Evolutionary conservation across 495 filamentous ascomycete genomes (phyloP).

Genomic region (Pyrenula aspistea): DNA sequence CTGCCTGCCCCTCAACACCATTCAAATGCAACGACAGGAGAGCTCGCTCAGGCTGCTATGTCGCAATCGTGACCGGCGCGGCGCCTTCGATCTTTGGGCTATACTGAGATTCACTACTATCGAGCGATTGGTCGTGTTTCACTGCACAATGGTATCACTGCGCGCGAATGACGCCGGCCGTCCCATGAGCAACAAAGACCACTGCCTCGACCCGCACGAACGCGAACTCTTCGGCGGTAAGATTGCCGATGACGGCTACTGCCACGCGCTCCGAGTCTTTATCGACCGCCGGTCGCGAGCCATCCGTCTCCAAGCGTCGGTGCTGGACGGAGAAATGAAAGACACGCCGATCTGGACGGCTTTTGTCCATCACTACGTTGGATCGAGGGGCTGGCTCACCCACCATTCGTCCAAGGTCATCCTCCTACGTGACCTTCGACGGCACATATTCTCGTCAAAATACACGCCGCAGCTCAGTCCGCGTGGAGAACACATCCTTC

Average conservation of each 20-base stretch:
- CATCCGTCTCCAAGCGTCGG: slow-evolving; percentile 42
- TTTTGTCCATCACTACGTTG: slow-evolving; percentile 53
- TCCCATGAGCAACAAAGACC: slow-evolving; percentile 41
- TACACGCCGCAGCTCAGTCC: slow-evolving; percentile 32
- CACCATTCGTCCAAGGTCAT: slow-evolving; percentile 36
- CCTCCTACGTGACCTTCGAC: slow-evolving; percentile 47
- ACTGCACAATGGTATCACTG: slow-evolving; percentile 61
- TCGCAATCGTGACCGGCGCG: slow-evolving; percentile 26
- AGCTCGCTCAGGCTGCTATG: slow-evolving; percentile 41
- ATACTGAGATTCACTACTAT: slow-evolving; percentile 43
- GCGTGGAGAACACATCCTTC: slow-evolving; percentile 25
- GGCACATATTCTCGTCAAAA: slow-evolving; percentile 48
- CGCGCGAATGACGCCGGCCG: slow-evolving; percentile 53
- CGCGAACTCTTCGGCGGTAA: slow-evolving; percentile 55
- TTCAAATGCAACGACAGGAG: slow-evolving; percentile 39
- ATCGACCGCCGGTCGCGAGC: slow-evolving; percentile 51
- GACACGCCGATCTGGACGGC: slow-evolving; percentile 62
- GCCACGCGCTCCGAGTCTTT: slow-evolving; percentile 62
- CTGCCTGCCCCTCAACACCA: slow-evolving; percentile 36
- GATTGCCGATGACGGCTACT: slow-evolving; percentile 58
- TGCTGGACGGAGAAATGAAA: slow-evolving; percentile 28
- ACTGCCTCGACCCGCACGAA: slow-evolving; percentile 49
- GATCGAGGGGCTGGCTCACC: slow-evolving; percentile 44
- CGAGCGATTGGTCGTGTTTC: slow-evolving; percentile 68
- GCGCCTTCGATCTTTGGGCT: slow-evolving; percentile 39